Conservation (phyloP, 2,329 filamentous ascomycete genomes). For the Remersonia thermophila region DNA sequence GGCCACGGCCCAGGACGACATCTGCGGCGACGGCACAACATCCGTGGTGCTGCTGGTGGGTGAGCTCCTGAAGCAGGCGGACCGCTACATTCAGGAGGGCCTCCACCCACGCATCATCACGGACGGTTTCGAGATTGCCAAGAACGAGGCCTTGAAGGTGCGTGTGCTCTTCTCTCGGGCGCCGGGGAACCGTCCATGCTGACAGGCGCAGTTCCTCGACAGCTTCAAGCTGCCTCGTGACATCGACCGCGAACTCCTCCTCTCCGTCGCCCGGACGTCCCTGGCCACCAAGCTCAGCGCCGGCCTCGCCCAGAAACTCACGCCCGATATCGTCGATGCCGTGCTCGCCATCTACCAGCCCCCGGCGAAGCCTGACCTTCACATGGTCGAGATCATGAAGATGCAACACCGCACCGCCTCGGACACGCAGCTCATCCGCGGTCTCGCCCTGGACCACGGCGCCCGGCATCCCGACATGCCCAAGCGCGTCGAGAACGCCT, state of each 20-base stretch:
- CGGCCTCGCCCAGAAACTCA: slow-evolving; percentile 79
- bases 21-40: slow-evolving; percentile 94
- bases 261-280: slow-evolving; percentile 87
- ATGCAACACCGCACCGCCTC: slow-evolving; percentile 97
- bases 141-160: slow-evolving; percentile 81
- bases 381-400: slow-evolving; percentile 99
- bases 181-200: neutral
- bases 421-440: slow-evolving; percentile 90
- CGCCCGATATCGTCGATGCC: slow-evolving; percentile 89
- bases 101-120: slow-evolving; percentile 93
- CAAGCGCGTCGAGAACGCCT: slow-evolving; percentile 88
- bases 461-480: slow-evolving; percentile 97
- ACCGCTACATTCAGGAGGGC: slow-evolving; percentile 93
- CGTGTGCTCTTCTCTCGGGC: slow-evolving; percentile 9
- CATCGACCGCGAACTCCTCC: slow-evolving; percentile 84
- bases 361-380: slow-evolving; percentile 84
- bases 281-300: slow-evolving; percentile 90
- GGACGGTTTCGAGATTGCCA: slow-evolving; percentile 94
- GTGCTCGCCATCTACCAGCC: slow-evolving; percentile 88
- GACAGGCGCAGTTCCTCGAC: slow-evolving; percentile 63
- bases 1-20: slow-evolving; percentile 95
- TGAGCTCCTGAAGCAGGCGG: slow-evolving; percentile 94
- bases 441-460: slow-evolving; percentile 86
- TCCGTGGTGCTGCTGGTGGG: slow-evolving; percentile 91
- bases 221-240: slow-evolving; percentile 79